Evolutionary conservation across 1,284 basidiomycete genomes (phyloP), one percentile per base, ranked within the genome.

Genomic region (Microbotryum intermedium): DNA sequence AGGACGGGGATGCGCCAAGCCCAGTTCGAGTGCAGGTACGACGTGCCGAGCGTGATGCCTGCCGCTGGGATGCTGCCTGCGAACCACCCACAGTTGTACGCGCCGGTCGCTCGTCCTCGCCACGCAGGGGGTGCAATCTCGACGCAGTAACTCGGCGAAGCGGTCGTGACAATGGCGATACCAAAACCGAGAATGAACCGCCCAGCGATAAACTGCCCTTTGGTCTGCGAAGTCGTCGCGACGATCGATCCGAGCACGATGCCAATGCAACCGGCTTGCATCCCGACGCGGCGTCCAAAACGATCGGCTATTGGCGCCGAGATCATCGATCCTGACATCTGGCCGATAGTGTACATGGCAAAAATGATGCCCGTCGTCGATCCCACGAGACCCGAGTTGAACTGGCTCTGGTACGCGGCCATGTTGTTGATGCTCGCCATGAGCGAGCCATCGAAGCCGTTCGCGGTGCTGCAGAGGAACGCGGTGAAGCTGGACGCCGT

Each of bases 51-150:
- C 21, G 70, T 72, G 60, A 77, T 74, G 18, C 60, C 73, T n/a
- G 73, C 73, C 6, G 73, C 72, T n/a, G 72, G 71, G 28, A 74
- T 73, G 8, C 71, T 69, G 25, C 72, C 73, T 39, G 65, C 65
- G 29, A 70, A 69, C 72, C 73, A 72, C 60, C 75, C 73, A 79
- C 81, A 59, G 78, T 77, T 72, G 73, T 72, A 81, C 74, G 81
- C 70, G 58, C 80, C 81, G 25, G 81, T 81, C 67, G 82, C 74
- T 34, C 81, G 77, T 55, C 82, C 82, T 66, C 83, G 77, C 83
- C 82, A 84, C 72, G 83, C 81, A 18, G 82, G 82, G 45, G 82
- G 82, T 9, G 81, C 79, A 74, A 84, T 80, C 69, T 83, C 79
- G 53, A 77, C 74, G 28, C 74, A 76, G 70, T 79, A 79, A 13